phyloP scores from a whole-genome alignment of 2,329 filamentous ascomycete species.

The Lachnellula suecica region DNA sequence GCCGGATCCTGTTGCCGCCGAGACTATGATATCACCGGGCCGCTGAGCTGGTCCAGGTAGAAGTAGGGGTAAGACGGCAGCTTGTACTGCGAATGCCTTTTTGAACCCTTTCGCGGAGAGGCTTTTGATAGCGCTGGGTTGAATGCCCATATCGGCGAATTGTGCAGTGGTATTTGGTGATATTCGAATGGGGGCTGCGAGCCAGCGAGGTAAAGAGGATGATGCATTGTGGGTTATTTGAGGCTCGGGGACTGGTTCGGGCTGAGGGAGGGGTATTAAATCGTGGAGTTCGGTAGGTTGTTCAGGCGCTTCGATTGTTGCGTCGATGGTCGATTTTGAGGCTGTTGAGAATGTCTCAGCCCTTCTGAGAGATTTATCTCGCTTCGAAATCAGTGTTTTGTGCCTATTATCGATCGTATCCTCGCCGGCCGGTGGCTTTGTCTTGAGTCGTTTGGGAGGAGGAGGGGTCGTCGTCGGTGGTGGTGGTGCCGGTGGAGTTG shows the following conservation, averaged over 20 bases:
- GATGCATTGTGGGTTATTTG: constrained; percentile 68
- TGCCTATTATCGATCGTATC: constrained; percentile 20
- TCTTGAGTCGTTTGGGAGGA: too few relatives aligned
- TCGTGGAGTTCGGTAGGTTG: constrained; percentile 58
- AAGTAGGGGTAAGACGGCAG: constrained; percentile 76
- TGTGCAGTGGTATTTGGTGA: constrained; percentile 56
- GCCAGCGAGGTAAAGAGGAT: constrained; percentile 78
- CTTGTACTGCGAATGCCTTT: constrained; percentile 76
- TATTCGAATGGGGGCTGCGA: constrained; percentile 72
- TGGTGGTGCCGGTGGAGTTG: too few relatives aligned
- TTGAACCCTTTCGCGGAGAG: constrained; percentile 64
- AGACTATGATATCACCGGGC: constrained; percentile 80
- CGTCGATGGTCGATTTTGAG: constrained; percentile 31
- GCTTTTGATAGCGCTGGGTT: constrained; percentile 57
- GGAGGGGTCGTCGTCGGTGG: too few relatives aligned
- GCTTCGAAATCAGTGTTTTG: constrained; percentile 53
- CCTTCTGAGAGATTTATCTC: constrained; percentile 53
- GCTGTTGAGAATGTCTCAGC: constrained; percentile 40
- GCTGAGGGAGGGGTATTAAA: constrained; percentile 80
- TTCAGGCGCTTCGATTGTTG: constrained; percentile 33
- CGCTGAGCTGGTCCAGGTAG: constrained; percentile 62
- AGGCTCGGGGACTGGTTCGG: constrained; percentile 57
- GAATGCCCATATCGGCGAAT: constrained; percentile 66
- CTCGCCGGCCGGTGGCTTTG: constrained; percentile 6
- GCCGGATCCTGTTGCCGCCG: constrained; percentile 90